Conservation (phyloP, 345 rosid species). For the Populus davidiana region DNA sequence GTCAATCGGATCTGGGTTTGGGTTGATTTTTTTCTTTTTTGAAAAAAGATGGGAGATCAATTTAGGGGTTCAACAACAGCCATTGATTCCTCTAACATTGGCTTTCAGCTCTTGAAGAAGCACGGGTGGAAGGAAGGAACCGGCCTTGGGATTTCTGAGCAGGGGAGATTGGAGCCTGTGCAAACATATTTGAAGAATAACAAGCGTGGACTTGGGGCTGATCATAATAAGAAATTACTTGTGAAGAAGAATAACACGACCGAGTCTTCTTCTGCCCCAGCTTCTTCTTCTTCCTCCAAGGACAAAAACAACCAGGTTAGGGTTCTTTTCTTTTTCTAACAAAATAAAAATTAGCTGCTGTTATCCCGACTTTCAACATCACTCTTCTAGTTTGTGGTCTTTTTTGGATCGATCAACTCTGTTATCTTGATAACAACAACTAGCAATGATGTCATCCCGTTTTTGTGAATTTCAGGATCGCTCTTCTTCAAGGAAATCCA, state of each 20-base stretch:
- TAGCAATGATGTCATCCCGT: neutral
- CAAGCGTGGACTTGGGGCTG: slow-evolving; percentile 80
- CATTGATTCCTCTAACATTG: slow-evolving; percentile 63
- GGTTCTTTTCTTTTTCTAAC: neutral
- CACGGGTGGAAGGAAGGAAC: slow-evolving; percentile 97
- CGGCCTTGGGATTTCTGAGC: slow-evolving; percentile 78
- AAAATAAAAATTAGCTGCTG: no score
- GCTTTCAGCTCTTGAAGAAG: slow-evolving; percentile 87
- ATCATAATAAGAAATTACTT: neutral
- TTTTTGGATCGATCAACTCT: no score
- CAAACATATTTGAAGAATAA: slow-evolving; percentile 52
- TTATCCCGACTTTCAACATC: no score
- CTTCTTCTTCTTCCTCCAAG: slow-evolving; percentile 14
- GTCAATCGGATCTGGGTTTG: neutral
- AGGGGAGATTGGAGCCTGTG: slow-evolving; percentile 84
- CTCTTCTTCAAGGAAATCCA: slow-evolving; percentile 39
- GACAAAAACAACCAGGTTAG: slow-evolving; percentile 36
- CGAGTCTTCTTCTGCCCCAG: slow-evolving; percentile 18
- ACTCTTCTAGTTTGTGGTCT: no score
- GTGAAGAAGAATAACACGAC: slow-evolving; percentile 44
- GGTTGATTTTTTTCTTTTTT: neutral
- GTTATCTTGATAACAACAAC: no score
- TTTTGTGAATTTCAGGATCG: slow-evolving; percentile 42
- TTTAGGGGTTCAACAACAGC: slow-evolving; percentile 32
- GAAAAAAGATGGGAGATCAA: slow-evolving; percentile 3